Conservation (phyloP, 768 basidiomycete genomes). For the Russula earlei region DNA sequence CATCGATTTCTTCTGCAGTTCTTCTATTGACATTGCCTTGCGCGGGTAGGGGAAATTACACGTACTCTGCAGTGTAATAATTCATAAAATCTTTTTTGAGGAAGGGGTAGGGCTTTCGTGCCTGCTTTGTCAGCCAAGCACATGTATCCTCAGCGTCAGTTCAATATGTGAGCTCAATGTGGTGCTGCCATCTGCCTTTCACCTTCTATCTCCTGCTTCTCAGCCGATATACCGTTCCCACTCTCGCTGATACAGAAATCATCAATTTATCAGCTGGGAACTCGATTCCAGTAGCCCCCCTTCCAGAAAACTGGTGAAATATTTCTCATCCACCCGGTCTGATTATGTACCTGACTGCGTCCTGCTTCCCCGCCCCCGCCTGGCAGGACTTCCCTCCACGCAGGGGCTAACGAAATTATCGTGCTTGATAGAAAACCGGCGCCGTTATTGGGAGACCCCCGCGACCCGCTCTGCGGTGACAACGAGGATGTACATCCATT, state of each 20-base stretch:
- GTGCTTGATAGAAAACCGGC: constrained; percentile 36
- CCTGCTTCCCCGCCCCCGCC: too few relatives aligned
- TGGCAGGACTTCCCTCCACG: constrained; percentile 18
- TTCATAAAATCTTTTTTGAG: too few relatives aligned
- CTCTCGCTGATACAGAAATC: constrained; percentile 54
- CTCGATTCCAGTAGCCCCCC: constrained; percentile 22
- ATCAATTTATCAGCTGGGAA: constrained; percentile 39
- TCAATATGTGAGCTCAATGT: background rate
- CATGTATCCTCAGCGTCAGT: background rate
- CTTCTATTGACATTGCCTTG: too few relatives aligned
- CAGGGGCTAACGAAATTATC: constrained; percentile 32
- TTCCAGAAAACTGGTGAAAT: constrained; percentile 22
- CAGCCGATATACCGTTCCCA: background rate
- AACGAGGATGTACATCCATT: constrained; percentile 12
- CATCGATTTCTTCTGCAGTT: too few relatives aligned
- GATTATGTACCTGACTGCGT: background rate
- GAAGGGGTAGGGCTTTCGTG: too few relatives aligned
- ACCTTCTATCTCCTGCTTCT: background rate
- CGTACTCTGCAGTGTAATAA: too few relatives aligned
- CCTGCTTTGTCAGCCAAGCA: background rate
- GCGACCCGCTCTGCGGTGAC: constrained; percentile 31
- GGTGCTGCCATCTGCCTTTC: background rate
- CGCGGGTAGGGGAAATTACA: too few relatives aligned
- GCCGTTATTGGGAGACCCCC: constrained; percentile 7
- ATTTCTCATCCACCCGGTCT: too few relatives aligned